Evolutionary conservation across 1,284 basidiomycete species (phyloP).

Genomic region (Ganoderma multipileum): DNA sequence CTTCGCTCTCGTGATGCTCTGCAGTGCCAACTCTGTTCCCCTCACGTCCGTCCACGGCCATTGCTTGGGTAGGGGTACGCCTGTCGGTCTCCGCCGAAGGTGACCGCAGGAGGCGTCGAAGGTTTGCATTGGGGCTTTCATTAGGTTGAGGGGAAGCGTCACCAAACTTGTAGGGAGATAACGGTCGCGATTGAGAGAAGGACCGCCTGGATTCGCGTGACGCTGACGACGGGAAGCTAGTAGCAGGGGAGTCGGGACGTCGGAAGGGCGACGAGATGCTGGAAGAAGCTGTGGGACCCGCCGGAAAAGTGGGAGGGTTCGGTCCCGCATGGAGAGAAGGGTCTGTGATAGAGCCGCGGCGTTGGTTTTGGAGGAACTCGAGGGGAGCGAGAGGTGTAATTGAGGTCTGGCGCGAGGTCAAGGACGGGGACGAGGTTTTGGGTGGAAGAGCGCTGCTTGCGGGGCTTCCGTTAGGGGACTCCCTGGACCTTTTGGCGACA

Average conservation of each 20-base stretch:
- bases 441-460: slow-evolving; percentile 38
- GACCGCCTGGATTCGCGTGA: slow-evolving; percentile 45
- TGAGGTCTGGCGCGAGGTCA: slow-evolving; percentile 44
- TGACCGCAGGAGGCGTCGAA: slow-evolving; percentile 48
- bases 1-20: slow-evolving; percentile 26
- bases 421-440: slow-evolving; percentile 42
- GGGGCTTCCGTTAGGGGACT: slow-evolving; percentile 32
- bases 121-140: slow-evolving; percentile 56
- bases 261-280: slow-evolving; percentile 37
- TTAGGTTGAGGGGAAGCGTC: slow-evolving; percentile 57
- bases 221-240: slow-evolving; percentile 37
- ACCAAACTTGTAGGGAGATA: slow-evolving; percentile 74
- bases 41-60: slow-evolving; percentile 29
- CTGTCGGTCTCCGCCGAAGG: slow-evolving; percentile 40
- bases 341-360: slow-evolving; percentile 81
- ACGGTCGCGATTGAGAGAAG: slow-evolving; percentile 56
- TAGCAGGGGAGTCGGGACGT: slow-evolving; percentile 35
- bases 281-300: slow-evolving; percentile 34
- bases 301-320: slow-evolving; percentile 38
- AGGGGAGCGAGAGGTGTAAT: slow-evolving; percentile 70
- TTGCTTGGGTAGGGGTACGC: slow-evolving; percentile 27
- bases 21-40: slow-evolving; percentile 15
- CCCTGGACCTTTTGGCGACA: slow-evolving; percentile 32
- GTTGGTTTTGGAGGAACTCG: slow-evolving; percentile 78
- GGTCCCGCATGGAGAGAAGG: slow-evolving; percentile 69